These are phyloP conservation scores for Allomyces arbusculus DNA, from an alignment of 192 early-diverging fungal species.

Conservation along the genomic window DNA sequence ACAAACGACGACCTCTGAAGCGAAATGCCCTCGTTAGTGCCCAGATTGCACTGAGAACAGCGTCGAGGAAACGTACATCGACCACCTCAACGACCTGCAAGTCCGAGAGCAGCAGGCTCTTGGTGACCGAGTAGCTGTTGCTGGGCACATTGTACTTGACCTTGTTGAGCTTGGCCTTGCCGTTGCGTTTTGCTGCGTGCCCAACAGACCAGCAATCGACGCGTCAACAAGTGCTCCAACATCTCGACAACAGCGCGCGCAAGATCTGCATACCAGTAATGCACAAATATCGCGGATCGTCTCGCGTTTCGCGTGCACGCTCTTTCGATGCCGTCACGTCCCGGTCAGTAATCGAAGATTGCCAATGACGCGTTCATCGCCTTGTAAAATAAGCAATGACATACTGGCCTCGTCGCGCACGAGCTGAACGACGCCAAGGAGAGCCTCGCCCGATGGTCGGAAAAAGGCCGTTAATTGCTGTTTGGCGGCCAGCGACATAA, in stretches of 20 bases:
- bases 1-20: background rate
- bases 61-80: background rate
- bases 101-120: background rate
- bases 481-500: background rate
- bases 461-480: background rate
- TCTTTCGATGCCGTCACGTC: background rate
- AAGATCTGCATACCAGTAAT: background rate
- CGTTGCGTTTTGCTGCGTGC: background rate
- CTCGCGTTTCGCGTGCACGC: background rate
- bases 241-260: background rate
- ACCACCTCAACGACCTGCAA: background rate
- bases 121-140: background rate
- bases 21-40: background rate
- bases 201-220: background rate
- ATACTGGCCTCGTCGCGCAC: background rate
- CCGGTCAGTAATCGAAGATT: background rate
- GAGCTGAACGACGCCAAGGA: background rate
- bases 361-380: too few species aligned
- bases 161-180: background rate
- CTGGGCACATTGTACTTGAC: background rate
- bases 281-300: background rate
- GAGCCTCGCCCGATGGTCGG: background rate
- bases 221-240: background rate
- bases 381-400: too few species aligned
- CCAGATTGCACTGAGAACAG: background rate